phyloP scores from a whole-genome alignment of 192 early-diverging fungal species.

The Rhizophagus sp. region DNA sequence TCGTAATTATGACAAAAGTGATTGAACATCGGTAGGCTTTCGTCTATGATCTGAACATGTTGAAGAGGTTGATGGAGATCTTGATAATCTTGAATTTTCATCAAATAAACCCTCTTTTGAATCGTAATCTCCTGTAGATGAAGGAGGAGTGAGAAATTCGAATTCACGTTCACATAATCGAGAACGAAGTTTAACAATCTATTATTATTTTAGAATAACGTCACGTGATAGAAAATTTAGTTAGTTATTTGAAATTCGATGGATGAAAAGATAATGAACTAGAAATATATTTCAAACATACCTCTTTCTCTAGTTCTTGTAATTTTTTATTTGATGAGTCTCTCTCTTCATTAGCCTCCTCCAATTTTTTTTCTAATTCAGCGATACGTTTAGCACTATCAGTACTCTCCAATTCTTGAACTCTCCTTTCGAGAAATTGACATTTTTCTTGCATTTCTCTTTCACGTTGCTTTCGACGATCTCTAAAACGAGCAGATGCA shows the following conservation, averaged over 20 bases:
- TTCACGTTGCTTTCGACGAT: conserved; percentile 65
- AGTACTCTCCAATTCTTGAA: conserved; percentile 38
- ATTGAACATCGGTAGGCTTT: conserved; percentile 26
- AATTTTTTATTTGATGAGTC: background rate
- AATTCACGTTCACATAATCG: background rate
- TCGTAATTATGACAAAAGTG: conserved; percentile 13
- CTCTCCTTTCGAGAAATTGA: conserved; percentile 45
- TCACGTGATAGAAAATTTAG: background rate
- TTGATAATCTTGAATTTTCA: conserved; percentile 1
- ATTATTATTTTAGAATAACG: no score
- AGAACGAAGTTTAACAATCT: conserved; percentile 11
- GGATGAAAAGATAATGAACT: no score
- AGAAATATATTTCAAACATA: background rate
- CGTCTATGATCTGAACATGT: background rate
- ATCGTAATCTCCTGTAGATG: conserved; percentile 23
- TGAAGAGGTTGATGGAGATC: background rate
- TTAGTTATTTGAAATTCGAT: no score
- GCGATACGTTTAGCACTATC: conserved; percentile 24
- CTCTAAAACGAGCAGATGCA: conserved; percentile 64
- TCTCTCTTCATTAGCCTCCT: conserved; percentile 23
- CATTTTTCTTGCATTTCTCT: conserved; percentile 57
- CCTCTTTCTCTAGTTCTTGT: conserved; percentile 28
- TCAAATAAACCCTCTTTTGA: conserved; percentile 1
- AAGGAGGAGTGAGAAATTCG: conserved; percentile 11
- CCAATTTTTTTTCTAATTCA: conserved; percentile 33